phyloP scores from a whole-genome alignment of 768 basidiomycete genomes.

The Mycena maculata region DNA sequence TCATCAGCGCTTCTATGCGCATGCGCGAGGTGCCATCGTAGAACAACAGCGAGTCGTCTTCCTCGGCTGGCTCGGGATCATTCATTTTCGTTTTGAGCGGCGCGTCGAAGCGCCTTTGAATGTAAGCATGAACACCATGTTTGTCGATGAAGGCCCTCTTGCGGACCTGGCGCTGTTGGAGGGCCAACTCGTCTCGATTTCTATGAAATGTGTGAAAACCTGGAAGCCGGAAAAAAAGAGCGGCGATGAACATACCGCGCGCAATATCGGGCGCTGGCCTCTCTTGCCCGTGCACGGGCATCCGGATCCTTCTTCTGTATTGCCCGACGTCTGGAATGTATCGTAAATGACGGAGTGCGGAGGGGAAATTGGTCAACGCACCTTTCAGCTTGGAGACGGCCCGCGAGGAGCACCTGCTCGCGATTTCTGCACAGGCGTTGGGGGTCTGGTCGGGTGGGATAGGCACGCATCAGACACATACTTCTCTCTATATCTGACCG shows the following conservation, averaged over 20 bases:
- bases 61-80: no score
- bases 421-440: neutral
- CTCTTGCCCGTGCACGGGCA: neutral
- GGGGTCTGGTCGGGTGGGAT: neutral
- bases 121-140: conserved; percentile 2
- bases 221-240: no score
- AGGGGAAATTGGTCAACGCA: neutral
- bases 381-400: neutral
- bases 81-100: no score
- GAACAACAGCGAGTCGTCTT: no score
- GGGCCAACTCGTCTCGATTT: neutral
- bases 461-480: neutral
- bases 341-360: neutral
- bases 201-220: neutral
- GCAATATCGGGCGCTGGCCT: conserved; percentile 8
- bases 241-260: neutral
- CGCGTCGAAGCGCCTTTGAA: conserved; percentile 21
- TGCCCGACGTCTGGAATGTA: neutral
- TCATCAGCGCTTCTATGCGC: no score
- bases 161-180: conserved; percentile 5
- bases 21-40: no score
- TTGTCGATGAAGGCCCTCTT: conserved; percentile 11
- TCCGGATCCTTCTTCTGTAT: neutral
- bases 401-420: neutral
- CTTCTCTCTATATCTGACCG: neutral